Conservation (phyloP, 106 monocot genomes). For the Platanthera zijinensis region DNA sequence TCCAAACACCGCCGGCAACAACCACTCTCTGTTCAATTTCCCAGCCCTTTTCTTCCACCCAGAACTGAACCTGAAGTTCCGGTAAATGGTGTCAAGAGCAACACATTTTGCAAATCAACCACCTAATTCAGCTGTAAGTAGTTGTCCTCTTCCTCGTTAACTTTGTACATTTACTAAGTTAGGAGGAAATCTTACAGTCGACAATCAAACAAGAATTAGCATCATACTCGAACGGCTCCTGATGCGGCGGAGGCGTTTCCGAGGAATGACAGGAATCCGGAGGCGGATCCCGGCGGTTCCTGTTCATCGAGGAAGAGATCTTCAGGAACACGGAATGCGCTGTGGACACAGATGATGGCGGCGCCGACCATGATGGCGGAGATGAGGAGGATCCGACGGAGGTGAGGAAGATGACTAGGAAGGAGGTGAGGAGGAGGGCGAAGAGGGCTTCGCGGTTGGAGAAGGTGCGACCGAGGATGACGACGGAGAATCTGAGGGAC, state of each 20-base stretch:
- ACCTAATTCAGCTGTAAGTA: too few relatives aligned
- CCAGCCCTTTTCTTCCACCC: too few relatives aligned
- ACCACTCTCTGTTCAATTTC: too few relatives aligned
- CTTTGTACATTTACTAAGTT: too few relatives aligned
- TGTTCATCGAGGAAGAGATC: conserved; percentile 52
- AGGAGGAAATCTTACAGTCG: neutral
- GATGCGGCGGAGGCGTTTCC: conserved; percentile 22
- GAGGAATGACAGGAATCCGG: conserved; percentile 28
- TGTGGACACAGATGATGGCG: conserved; percentile 33
- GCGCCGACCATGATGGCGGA: conserved; percentile 28
- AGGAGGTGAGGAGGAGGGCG: conserved; percentile 21
- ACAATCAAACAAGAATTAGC: neutral
- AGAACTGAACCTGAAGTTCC: too few relatives aligned
- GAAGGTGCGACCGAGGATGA: conserved; percentile 41
- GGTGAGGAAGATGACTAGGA: conserved; percentile 41
- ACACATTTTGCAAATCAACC: too few relatives aligned
- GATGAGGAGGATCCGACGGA: conserved; percentile 42
- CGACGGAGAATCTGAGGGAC: conserved; percentile 33
- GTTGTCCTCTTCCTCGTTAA: too few relatives aligned
- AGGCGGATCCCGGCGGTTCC: conserved; percentile 16
- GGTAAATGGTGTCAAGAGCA: too few relatives aligned
- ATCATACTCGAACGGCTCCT: conserved; percentile 2
- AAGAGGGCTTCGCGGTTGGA: conserved; percentile 32
- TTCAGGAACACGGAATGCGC: conserved; percentile 42
- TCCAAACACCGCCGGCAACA: too few relatives aligned